Percentiles rank a stretch among this genome's conserved stretches.
Conservation (phyloP, 2,329 filamentous ascomycete species). For the Fusarium acutatum region DNA sequence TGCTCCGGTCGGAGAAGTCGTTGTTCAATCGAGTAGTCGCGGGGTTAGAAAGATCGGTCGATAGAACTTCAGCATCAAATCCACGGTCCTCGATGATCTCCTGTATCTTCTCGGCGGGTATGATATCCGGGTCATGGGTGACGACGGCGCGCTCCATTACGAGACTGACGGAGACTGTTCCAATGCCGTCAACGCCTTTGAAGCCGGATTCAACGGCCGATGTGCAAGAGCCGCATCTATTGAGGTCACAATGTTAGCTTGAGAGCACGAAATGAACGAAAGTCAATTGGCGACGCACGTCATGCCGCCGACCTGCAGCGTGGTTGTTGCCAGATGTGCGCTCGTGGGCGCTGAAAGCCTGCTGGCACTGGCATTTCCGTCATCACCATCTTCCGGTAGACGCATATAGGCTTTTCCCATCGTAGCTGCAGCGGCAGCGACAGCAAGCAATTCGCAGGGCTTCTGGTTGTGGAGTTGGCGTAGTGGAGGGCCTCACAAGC, state of each 20-base stretch:
- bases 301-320: neutral
- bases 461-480: neutral
- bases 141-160: slow-evolving; percentile 97
- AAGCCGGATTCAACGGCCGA: slow-evolving; percentile 93
- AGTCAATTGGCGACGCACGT: neutral
- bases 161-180: slow-evolving; percentile 88
- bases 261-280: neutral
- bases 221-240: slow-evolving; percentile 90
- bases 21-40: slow-evolving; percentile 27
- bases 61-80: slow-evolving; percentile 88
- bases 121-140: slow-evolving; percentile 80
- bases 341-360: neutral
- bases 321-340: neutral
- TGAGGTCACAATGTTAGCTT: slow-evolving; percentile 48
- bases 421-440: neutral
- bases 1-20: too few relatives aligned
- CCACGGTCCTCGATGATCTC: slow-evolving; percentile 92
- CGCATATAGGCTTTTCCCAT: neutral
- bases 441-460: neutral
- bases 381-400: neutral
- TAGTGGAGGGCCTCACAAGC: neutral
- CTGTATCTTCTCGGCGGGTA: slow-evolving; percentile 78
- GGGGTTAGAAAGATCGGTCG: slow-evolving; percentile 75
- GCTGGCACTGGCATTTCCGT: neutral
- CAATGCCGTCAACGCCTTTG: slow-evolving; percentile 80